Conservation (phyloP, 306 rosid genomes). For the Cucurbita argyrosperma region DNA sequence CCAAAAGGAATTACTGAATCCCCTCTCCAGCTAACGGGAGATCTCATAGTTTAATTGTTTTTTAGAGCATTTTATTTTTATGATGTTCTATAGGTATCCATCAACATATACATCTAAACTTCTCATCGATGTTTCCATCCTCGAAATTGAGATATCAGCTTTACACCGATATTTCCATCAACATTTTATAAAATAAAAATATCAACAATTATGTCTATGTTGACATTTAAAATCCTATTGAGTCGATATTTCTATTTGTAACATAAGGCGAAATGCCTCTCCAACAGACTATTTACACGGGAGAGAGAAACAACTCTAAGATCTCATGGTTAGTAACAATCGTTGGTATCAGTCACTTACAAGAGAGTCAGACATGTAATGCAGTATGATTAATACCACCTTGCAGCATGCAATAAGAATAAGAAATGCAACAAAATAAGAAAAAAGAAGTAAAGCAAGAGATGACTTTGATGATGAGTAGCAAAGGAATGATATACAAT, state of each 20-base stretch:
- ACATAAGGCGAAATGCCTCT: not conserved
- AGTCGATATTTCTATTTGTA: not conserved
- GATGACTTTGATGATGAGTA: not conserved
- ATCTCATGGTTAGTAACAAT: slow-evolving; percentile 2
- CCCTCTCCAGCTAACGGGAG: too few relatives aligned
- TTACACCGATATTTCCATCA: not conserved
- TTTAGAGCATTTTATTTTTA: too few relatives aligned
- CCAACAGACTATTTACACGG: not conserved
- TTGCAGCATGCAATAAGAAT: not conserved
- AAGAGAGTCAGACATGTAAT: not conserved
- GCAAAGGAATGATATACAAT: not conserved
- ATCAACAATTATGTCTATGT: too few relatives aligned
- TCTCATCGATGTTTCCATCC: too few relatives aligned
- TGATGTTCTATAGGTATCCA: too few relatives aligned
- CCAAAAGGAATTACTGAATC: too few relatives aligned
- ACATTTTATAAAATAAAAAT: not conserved
- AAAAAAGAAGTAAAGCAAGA: not conserved
- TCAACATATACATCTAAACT: not conserved
- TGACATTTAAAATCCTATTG: too few relatives aligned
- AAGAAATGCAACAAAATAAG: not conserved
- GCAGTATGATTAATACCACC: not conserved
- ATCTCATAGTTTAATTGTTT: too few relatives aligned
- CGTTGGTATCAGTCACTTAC: not conserved
- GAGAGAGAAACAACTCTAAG: not conserved
- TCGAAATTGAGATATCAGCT: too few relatives aligned